Conservation (phyloP, 352 stramenopile species). For the Plasmopara muralis region DNA sequence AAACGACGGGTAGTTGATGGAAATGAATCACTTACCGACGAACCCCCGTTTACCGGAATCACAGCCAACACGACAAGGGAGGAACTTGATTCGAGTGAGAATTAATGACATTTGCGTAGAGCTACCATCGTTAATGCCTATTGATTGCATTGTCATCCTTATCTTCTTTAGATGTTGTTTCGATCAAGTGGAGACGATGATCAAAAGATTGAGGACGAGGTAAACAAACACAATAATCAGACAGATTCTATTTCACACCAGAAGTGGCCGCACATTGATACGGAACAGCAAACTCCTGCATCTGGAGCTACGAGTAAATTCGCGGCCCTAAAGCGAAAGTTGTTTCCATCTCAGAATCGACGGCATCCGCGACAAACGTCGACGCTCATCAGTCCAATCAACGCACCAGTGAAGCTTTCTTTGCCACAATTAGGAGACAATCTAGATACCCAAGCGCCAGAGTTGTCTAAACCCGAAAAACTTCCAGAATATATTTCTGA, state of each 20-base stretch:
- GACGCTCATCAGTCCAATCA: slow-evolving; percentile 42
- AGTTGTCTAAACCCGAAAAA: not conserved
- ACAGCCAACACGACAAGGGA: slow-evolving; percentile 24
- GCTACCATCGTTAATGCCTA: not conserved
- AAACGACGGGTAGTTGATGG: too few relatives aligned
- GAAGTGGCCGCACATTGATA: slow-evolving; percentile 1
- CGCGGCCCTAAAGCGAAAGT: slow-evolving; percentile 42
- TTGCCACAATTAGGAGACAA: slow-evolving; percentile 7
- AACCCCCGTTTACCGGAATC: slow-evolving; percentile 18
- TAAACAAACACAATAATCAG: slow-evolving; percentile 10
- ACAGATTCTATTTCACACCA: slow-evolving; percentile 6
- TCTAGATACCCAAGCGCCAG: not conserved
- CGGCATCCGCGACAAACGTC: slow-evolving; percentile 36
- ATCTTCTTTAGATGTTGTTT: slow-evolving; percentile 41
- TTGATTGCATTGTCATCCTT: not conserved
- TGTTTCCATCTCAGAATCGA: slow-evolving; percentile 48
- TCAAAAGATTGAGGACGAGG: not conserved
- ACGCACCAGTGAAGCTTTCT: slow-evolving; percentile 1
- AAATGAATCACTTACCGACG: slow-evolving; percentile 19
- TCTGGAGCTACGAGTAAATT: slow-evolving; percentile 27
- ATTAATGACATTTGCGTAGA: not conserved
- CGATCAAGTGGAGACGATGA: slow-evolving; percentile 13
- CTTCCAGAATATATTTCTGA: slow-evolving; percentile 9
- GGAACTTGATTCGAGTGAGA: slow-evolving; percentile 34
- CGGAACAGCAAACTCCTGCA: slow-evolving; percentile 7